phyloP scores from a whole-genome alignment of 192 early-diverging fungal genomes.

The Chytriomyces sp. region DNA sequence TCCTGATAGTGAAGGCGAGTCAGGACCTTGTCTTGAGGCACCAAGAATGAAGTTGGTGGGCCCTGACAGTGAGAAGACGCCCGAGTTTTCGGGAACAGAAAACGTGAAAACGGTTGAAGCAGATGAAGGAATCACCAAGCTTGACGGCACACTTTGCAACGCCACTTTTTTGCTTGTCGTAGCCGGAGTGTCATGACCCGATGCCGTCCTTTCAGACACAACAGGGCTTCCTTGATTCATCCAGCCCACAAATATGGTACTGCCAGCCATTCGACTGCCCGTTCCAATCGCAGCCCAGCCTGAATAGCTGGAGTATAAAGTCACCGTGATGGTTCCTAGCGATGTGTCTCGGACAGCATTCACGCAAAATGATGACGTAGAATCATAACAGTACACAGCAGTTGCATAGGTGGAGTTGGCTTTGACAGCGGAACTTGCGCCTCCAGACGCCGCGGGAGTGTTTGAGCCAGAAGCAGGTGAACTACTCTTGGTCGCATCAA shows the following conservation, averaged over 20 bases:
- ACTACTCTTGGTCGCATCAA: slow-evolving; percentile 5
- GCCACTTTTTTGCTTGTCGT: slow-evolving; percentile 1
- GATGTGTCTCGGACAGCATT: background rate
- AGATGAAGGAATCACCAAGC: background rate
- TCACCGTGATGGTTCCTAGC: background rate
- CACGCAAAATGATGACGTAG: slow-evolving; percentile 3
- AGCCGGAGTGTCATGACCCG: slow-evolving; percentile 23
- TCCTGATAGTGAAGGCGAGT: background rate
- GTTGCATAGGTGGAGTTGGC: slow-evolving; percentile 15
- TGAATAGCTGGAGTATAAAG: background rate
- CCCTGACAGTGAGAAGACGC: background rate
- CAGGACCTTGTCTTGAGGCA: background rate
- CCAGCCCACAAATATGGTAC: slow-evolving; percentile 38
- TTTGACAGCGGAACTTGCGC: slow-evolving; percentile 10
- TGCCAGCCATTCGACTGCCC: slow-evolving; percentile 3
- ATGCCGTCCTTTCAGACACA: slow-evolving; percentile 27
- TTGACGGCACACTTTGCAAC: background rate
- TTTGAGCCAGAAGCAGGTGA: background rate
- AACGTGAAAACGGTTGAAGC: slow-evolving; percentile 6
- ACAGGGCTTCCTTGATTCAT: slow-evolving; percentile 10
- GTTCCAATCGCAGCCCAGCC: slow-evolving; percentile 22
- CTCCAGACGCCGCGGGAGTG: background rate
- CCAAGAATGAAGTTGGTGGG: slow-evolving; percentile 31
- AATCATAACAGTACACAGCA: background rate
- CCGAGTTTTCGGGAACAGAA: background rate